Evolutionary conservation across 768 basidiomycete genomes (phyloP), one percentile per base, ranked within the genome.

Genomic region (Suillus subluteus): DNA sequence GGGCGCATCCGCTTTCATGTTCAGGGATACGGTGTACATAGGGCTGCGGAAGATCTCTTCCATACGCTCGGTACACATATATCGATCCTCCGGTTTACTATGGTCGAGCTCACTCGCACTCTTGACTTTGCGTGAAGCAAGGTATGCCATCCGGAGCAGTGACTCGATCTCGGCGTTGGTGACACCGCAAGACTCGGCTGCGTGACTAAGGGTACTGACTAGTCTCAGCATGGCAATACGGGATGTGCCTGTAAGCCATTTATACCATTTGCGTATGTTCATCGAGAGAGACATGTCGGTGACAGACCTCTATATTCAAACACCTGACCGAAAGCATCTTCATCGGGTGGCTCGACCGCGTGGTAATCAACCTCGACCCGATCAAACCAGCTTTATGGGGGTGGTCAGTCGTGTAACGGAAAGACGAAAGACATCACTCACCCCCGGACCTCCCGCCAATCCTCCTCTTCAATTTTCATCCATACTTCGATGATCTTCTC

Each of bases 391-490:
- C 43, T 48, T 38, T 23, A 44, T 16, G 18, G 8, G 23, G 8
- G 23, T 40, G 13, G 48, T 46, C 21, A 41, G 50, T 30, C 41
- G 46, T 40, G 44, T 21, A 55, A 32, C 44, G 37, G 43, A 43
- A 9, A 46, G 16, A n/a, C 40, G 35, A 16, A 8, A 8, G 12
- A 63, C 64, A 21, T 6, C 18, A 43, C 59, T 4, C 52, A 78
- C 76, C 43, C 52, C 61, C 69, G 65, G 12, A 74, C 65, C 16
- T 70, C 62, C 35, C 70, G 52, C 62, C 64, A 67, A 30, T 67
- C 73, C 37, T 78, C 75, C 37, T 73, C 73, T 55, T 75, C 77
- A 21, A 76, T 61, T 52, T 65, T 70, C 63, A 71, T 69, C 77
- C 73, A 76, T 9, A 73, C 70, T 35, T 62, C 68, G 13, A 73